Conservation (phyloP, 106 monocot species). For the Triglochin maritima region DNA sequence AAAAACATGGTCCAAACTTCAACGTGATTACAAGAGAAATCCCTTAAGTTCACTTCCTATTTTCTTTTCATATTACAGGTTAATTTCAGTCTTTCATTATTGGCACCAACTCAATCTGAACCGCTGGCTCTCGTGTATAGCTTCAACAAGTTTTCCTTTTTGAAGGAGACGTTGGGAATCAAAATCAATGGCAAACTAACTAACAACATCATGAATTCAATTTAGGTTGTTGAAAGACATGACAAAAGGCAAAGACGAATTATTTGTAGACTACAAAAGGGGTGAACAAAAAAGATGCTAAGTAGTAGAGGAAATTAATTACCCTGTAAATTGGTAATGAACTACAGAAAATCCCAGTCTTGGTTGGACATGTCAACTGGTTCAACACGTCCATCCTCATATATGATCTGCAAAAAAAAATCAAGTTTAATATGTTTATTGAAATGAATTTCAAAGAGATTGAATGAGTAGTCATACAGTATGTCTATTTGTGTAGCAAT, state of each 20-base stretch:
- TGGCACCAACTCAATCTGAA: too few species aligned
- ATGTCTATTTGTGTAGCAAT: constrained; percentile 36
- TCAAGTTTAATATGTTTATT: neutral
- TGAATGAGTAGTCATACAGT: constrained; percentile 37
- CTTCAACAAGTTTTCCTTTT: too few species aligned
- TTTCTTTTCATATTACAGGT: too few species aligned
- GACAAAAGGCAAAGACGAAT: neutral
- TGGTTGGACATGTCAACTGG: constrained; percentile 38
- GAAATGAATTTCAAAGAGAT: neutral
- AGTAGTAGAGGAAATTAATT: neutral
- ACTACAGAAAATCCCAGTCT: constrained; percentile 49
- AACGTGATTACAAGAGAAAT: too few species aligned
- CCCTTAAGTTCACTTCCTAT: too few species aligned
- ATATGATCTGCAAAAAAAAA: constrained; percentile 28
- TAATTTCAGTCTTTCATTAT: too few species aligned
- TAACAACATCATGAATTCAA: too few species aligned
- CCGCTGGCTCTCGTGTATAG: too few species aligned
- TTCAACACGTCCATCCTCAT: constrained; percentile 39
- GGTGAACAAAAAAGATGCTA: neutral
- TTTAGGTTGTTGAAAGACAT: neutral
- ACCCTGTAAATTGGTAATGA: neutral
- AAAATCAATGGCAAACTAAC: too few species aligned
- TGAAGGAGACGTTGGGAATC: too few species aligned
- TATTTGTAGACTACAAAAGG: too few species aligned
- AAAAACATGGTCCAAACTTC: too few species aligned